Evolutionary conservation across 139 green algal species (phyloP).

Genomic region (Nannochloris sp.): DNA sequence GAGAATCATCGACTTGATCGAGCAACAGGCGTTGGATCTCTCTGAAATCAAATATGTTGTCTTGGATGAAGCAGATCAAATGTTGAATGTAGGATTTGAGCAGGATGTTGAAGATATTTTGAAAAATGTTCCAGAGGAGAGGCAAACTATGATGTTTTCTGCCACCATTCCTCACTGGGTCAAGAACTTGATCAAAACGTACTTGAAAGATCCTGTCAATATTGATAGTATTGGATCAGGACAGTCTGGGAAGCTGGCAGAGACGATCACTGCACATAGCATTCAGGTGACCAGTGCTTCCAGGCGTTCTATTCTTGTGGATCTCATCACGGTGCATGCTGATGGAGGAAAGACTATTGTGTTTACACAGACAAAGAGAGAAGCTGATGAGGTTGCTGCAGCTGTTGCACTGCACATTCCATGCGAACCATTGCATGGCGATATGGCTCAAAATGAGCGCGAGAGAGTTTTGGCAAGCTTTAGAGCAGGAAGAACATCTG

Average conservation of each 20-base stretch:
- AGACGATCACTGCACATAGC: slow-evolving; percentile 45
- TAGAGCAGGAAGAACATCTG: slow-evolving; percentile 43
- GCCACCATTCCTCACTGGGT: slow-evolving; percentile 96
- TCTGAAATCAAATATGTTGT: slow-evolving; percentile 69
- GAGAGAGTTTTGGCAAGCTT: slow-evolving; percentile 77
- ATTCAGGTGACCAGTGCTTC: slow-evolving; percentile 33
- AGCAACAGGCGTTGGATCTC: slow-evolving; percentile 66
- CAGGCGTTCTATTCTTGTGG: slow-evolving; percentile 57
- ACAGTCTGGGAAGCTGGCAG: slow-evolving; percentile 65
- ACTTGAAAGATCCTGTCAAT: slow-evolving; percentile 63
- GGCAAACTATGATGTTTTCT: slow-evolving; percentile 95
- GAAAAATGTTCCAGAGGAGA: slow-evolving; percentile 45
- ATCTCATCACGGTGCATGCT: slow-evolving; percentile 78
- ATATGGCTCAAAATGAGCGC: slow-evolving; percentile 43
- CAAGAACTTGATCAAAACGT: slow-evolving; percentile 69
- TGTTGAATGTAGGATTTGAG: slow-evolving; percentile 96
- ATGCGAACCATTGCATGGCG: slow-evolving; percentile 58
- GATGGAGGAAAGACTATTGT: slow-evolving; percentile 68
- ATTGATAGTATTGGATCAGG: slow-evolving; percentile 92
- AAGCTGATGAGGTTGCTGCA: slow-evolving; percentile 72
- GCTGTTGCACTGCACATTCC: slow-evolving; percentile 25
- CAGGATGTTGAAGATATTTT: slow-evolving; percentile 97
- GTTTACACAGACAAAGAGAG: slow-evolving; percentile 80
- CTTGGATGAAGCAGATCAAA: slow-evolving; percentile 97
- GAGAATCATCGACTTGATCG: slow-evolving; percentile 91